Percentiles rank a stretch among this genome's conserved stretches.
Conservation (phyloP, 1,284 basidiomycete genomes). For the Wallemia ichthyophaga region DNA sequence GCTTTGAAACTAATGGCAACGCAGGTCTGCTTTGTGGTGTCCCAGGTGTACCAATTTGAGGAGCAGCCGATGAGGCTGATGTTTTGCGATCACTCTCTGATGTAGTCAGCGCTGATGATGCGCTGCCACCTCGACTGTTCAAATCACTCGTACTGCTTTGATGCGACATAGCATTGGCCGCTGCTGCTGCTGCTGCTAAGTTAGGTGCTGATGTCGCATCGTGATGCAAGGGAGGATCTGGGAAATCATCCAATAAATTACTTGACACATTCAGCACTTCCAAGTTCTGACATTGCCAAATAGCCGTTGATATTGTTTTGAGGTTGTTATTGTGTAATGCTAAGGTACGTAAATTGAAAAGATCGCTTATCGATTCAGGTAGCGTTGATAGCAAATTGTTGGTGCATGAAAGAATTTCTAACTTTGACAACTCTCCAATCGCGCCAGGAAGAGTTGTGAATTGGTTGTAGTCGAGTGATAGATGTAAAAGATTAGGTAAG, state of each 20-base stretch:
- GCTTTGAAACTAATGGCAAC: constrained; percentile 37
- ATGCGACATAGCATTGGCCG: neutral
- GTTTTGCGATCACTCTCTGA: constrained; percentile 11
- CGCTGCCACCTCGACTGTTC: neutral
- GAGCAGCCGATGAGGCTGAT: constrained; percentile 6
- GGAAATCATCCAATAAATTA: constrained; percentile 50
- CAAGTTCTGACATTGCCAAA: constrained; percentile 65
- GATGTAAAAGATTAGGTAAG: constrained; percentile 35
- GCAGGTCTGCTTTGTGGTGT: constrained; percentile 12
- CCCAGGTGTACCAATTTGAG: constrained; percentile 7
- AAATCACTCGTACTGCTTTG: neutral
- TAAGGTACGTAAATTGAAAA: constrained; percentile 44
- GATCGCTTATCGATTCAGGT: constrained; percentile 42
- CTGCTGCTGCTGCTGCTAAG: neutral
- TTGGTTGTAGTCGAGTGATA: constrained; percentile 60
- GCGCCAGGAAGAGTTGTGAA: constrained; percentile 58
- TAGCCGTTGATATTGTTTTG: constrained; percentile 33
- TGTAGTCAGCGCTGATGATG: neutral
- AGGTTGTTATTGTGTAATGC: constrained; percentile 83
- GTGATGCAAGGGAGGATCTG: constrained; percentile 24
- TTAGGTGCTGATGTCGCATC: neutral
- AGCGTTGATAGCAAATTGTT: constrained; percentile 61
- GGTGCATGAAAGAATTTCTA: constrained; percentile 51
- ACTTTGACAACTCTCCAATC: constrained; percentile 36
- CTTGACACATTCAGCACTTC: constrained; percentile 57